A percentile compares a stretch with the other conserved stretches of the same genome.
Evolutionary conservation across 306 rosid species (phyloP).

Genomic region (Cicer judaicum): DNA sequence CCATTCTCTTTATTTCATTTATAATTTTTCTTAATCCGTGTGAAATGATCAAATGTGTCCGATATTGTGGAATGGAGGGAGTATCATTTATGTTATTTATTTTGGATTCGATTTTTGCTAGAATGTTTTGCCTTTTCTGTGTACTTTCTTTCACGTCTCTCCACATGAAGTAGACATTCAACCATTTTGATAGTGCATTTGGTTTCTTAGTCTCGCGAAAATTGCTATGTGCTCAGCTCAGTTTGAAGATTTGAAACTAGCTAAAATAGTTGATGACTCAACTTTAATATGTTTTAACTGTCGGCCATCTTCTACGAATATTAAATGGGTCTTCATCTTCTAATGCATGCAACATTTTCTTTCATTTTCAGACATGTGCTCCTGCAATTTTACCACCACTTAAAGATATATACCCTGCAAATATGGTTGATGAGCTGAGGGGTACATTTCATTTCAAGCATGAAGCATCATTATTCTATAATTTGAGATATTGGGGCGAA

Average conservation of each 20-base stretch:
- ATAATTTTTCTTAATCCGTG: no score
- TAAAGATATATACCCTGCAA: slow-evolving; percentile 72
- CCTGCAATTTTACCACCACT: slow-evolving; percentile 97
- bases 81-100: slow-evolving; percentile 25
- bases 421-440: slow-evolving; percentile 74
- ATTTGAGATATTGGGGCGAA: slow-evolving; percentile 10
- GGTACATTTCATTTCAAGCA: slow-evolving; percentile 59
- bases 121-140: slow-evolving; percentile 19
- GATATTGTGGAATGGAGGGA: no score
- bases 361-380: slow-evolving; percentile 72
- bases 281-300: slow-evolving; percentile 30
- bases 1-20: no score
- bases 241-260: slow-evolving; percentile 33
- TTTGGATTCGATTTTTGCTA: slow-evolving; percentile 37
- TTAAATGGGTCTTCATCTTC: slow-evolving; percentile 19
- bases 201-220: slow-evolving; percentile 39
- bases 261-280: slow-evolving; percentile 27
- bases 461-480: slow-evolving; percentile 31
- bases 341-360: slow-evolving; percentile 35
- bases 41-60: no score
- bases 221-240: slow-evolving; percentile 9
- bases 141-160: slow-evolving; percentile 29
- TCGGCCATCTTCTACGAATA: slow-evolving; percentile 9
- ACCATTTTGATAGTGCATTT: slow-evolving; percentile 23
- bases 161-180: slow-evolving; percentile 24